phyloP scores from a whole-genome alignment of 2,329 filamentous ascomycete genomes.

The Colletotrichum destructivum region DNA sequence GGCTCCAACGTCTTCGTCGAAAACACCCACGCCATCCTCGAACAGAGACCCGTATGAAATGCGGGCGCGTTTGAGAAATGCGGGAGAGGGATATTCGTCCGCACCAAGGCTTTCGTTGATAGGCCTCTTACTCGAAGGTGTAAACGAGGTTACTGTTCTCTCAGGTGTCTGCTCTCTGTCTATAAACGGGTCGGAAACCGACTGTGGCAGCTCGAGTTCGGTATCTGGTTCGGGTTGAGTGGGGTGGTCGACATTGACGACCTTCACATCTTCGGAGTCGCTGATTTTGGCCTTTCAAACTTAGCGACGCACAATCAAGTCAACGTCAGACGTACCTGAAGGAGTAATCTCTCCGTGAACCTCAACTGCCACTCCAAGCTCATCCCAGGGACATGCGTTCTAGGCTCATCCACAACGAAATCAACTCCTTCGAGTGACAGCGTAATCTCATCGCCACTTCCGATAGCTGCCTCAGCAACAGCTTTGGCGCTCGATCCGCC shows the following conservation, averaged over 20 bases:
- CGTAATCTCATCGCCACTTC: slow-evolving; percentile 83
- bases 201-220: slow-evolving; percentile 26
- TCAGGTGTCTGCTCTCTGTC: slow-evolving; percentile 44
- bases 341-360: slow-evolving; percentile 65
- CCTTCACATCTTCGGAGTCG: slow-evolving; percentile 62
- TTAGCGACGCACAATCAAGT: slow-evolving; percentile 41
- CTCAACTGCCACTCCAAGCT: slow-evolving; percentile 72
- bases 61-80: slow-evolving; percentile 81
- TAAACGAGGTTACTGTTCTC: slow-evolving; percentile 6
- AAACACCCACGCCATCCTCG: slow-evolving; percentile 75
- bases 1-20: slow-evolving; percentile 77
- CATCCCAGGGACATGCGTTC: slow-evolving; percentile 64
- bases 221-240: slow-evolving; percentile 41
- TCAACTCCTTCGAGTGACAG: slow-evolving; percentile 78
- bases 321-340: slow-evolving; percentile 56
- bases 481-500: slow-evolving; percentile 78
- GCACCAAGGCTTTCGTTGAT: slow-evolving; percentile 55
- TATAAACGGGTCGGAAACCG: slow-evolving; percentile 41
- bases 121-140: slow-evolving; percentile 49
- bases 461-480: slow-evolving; percentile 76
- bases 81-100: slow-evolving; percentile 81
- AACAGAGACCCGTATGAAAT: slow-evolving; percentile 79
- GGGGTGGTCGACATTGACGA: slow-evolving; percentile 69
- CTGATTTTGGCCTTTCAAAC: slow-evolving; percentile 58
- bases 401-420: slow-evolving; percentile 71